Base-by-base conservation (phyloP, 2,329 filamentous ascomycete genomes). In the Ophiognomonia clavigignenti-juglandacearum region DNA sequence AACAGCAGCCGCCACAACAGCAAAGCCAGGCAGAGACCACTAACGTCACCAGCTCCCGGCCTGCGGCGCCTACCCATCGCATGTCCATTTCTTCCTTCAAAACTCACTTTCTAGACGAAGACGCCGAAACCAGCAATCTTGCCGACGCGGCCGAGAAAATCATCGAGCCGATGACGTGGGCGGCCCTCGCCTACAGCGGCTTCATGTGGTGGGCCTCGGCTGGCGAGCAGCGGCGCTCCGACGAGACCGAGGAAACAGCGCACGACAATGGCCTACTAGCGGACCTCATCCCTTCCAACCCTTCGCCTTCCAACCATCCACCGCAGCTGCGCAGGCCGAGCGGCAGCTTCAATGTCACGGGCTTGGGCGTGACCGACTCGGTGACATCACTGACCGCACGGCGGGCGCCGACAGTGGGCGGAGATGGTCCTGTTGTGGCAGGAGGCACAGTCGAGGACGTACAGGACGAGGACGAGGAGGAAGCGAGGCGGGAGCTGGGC, bases 191-290 rank as follows among this genome's bases (percentile, higher is more conserved):
- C 5, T 93, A 92, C 65, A 81, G 79, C 45, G 83, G 85, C 20
- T 91, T 92, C 69, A 88, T 92, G 78, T 93, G 88, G 88, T 93
- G 88, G 88, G 87, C 88, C 2, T 88, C 84, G 14, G 86, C 88
- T 0, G 88, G 87, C 48, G 88, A 93, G 65, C 79, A 85, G 63
- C 70, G 77, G 7, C 73, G 77, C 16, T 72, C 78, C 41, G 77
- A 80, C 43, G 77, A 83, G 53, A 73, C 77, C 18, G 80, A 84
- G 54, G 78, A 82, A 56, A 62, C 67, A 40, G 72, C 69, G 38
- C 72, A 70, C 38, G 82, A 85, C 57, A 69, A 72, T 7, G 64
- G 72, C 3, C 71, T 85, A 4, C 70, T 84, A 4, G 74, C 74
- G 0, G 78, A 80, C 43, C 57, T 82, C 4, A 61, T 63, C 3